These are phyloP conservation scores for Globisporangium lucens DNA, from an alignment of 352 stramenopile species.

Conservation along the genomic window DNA sequence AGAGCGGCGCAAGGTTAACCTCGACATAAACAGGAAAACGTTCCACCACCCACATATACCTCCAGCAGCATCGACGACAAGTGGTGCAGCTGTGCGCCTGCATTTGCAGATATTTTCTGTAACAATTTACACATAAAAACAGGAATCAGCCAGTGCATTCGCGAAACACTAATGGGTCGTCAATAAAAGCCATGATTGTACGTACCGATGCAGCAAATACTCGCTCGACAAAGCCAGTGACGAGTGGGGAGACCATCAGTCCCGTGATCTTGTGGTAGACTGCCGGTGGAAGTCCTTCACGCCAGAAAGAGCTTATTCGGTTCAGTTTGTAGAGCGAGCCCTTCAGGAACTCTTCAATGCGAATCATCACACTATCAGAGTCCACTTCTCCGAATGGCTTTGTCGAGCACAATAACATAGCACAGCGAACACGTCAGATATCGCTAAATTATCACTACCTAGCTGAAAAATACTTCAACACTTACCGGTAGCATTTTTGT, in stretches of 20 bases:
- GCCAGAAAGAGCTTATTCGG: constrained; percentile 54
- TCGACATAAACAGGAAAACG: no score
- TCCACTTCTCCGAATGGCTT: constrained; percentile 44
- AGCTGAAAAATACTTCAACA: not conserved
- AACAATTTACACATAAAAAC: not conserved
- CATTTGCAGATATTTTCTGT: constrained; percentile 50
- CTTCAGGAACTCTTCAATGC: constrained; percentile 59
- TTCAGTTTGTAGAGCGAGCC: constrained; percentile 63
- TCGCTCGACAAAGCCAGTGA: constrained; percentile 48
- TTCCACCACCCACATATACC: constrained; percentile 21
- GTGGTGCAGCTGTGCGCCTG: constrained; percentile 40
- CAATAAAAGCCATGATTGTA: not conserved
- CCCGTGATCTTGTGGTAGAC: constrained; percentile 61
- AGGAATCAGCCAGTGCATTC: not conserved
- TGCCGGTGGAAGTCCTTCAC: constrained; percentile 42
- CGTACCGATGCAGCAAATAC: constrained; percentile 48
- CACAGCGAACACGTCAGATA: not conserved
- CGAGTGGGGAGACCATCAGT: constrained; percentile 52
- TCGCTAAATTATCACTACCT: not conserved
- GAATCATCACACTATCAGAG: constrained; percentile 30
- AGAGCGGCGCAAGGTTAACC: not conserved
- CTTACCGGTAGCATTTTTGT: constrained; percentile 46
- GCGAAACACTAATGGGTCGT: not conserved
- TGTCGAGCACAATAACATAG: not conserved
- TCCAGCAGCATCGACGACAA: constrained; percentile 48